Evolutionary conservation across 768 basidiomycete genomes (phyloP).

Genomic region (Solioccasus polychromus): DNA sequence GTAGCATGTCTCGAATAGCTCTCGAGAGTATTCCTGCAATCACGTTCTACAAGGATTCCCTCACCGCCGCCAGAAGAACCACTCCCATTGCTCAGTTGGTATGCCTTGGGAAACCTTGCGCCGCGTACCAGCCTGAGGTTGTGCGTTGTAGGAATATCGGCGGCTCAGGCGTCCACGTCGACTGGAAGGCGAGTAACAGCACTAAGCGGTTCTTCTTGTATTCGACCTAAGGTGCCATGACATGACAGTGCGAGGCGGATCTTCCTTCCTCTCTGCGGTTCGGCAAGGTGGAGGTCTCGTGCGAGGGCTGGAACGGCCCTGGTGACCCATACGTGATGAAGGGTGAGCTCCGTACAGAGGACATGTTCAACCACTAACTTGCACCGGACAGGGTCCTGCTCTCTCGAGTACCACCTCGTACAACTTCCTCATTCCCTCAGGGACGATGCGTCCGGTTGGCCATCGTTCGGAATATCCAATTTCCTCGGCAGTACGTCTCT

Average conservation of each 20-base stretch:
- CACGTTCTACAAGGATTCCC: slow-evolving; percentile 69
- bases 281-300: slow-evolving; percentile 81
- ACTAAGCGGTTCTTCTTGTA: slow-evolving; percentile 1
- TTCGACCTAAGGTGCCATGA: slow-evolving; percentile 8
- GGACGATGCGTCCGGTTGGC: slow-evolving; percentile 13
- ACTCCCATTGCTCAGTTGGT: slow-evolving; percentile 72
- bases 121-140: slow-evolving; percentile 74
- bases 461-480: slow-evolving; percentile 7
- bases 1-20: slow-evolving; percentile 62
- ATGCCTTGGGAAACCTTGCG: slow-evolving; percentile 79
- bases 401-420: slow-evolving; percentile 78
- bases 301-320: slow-evolving; percentile 85
- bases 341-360: slow-evolving; percentile 51
- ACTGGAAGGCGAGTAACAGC: slow-evolving; percentile 74
- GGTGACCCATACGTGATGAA: slow-evolving; percentile 85
- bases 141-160: slow-evolving; percentile 83
- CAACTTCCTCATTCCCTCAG: slow-evolving; percentile 49
- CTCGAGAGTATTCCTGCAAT: slow-evolving; percentile 72
- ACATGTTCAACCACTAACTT: not conserved
- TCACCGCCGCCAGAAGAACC: slow-evolving; percentile 67
- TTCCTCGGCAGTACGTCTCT: slow-evolving; percentile 23
- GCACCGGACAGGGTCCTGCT: slow-evolving; percentile 68
- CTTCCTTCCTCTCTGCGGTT: slow-evolving; percentile 80
- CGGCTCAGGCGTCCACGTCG: slow-evolving; percentile 72
- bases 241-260: slow-evolving; percentile 81